A percentile compares a stretch with the other conserved stretches of the same genome.
Evolutionary conservation across 1,139 yeast species (phyloP).

Genomic region (Suhomyces bribrorum): DNA sequence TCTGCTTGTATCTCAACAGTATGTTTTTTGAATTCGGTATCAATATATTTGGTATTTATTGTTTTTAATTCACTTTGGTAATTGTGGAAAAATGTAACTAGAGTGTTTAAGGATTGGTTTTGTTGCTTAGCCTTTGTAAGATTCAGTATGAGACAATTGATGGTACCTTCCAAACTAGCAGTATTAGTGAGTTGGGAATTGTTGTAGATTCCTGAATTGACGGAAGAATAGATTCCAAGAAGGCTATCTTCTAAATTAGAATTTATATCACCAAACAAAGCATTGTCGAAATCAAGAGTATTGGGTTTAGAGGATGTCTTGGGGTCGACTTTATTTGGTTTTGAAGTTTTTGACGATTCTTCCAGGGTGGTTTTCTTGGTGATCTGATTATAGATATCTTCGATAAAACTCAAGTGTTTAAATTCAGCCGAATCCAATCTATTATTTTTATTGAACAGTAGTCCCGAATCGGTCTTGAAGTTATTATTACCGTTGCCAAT

Average conservation of each 20-base stretch:
- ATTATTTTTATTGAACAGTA: constrained; percentile 14
- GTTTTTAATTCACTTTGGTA: constrained; percentile 32
- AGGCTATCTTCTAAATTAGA: constrained; percentile 62
- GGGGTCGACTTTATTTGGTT: not conserved
- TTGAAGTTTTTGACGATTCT: no score
- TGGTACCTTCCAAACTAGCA: constrained; percentile 47
- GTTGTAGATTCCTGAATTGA: constrained; percentile 62
- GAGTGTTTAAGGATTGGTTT: constrained; percentile 30
- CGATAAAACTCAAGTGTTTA: constrained; percentile 47
- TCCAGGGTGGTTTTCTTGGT: no score
- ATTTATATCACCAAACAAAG: constrained; percentile 77
- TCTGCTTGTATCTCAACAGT: constrained; percentile 23
- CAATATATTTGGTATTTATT: constrained; percentile 30
- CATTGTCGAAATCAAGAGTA: constrained; percentile 53
- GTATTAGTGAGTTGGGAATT: constrained; percentile 62
- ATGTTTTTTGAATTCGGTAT: constrained; percentile 24
- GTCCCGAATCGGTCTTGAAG: constrained; percentile 4
- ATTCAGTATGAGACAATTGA: constrained; percentile 30
- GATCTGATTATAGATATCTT: constrained; percentile 31
- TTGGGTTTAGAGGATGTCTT: not conserved
- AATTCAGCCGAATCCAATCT: constrained; percentile 30
- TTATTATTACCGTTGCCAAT: constrained; percentile 29
- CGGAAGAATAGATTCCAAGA: constrained; percentile 55
- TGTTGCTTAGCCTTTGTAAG: constrained; percentile 41
- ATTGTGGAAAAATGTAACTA: constrained; percentile 32